Conservation (phyloP, 805 yeast species). For the Wickerhamomyces bisporus region DNA sequence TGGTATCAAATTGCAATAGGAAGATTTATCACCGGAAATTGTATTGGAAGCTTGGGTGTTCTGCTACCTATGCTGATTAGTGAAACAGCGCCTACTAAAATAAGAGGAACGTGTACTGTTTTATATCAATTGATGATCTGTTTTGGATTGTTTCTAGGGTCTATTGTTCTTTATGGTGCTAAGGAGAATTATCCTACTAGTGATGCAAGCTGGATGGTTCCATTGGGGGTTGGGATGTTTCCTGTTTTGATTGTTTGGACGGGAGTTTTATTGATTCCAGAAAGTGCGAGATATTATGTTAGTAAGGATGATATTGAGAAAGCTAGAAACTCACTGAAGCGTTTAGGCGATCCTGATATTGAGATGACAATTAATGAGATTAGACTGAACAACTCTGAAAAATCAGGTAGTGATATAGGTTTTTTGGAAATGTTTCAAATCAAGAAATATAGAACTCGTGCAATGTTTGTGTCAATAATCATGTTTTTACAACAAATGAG, state of each 20-base stretch:
- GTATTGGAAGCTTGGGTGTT: slow-evolving; percentile 71
- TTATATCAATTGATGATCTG: slow-evolving; percentile 62
- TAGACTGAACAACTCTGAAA: slow-evolving; percentile 7
- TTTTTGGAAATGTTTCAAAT: slow-evolving; percentile 42
- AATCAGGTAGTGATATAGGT: slow-evolving; percentile 29
- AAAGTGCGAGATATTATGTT: slow-evolving; percentile 58
- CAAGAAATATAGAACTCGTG: slow-evolving; percentile 26
- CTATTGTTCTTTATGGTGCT: slow-evolving; percentile 56
- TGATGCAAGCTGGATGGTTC: slow-evolving; percentile 64
- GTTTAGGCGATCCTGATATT: slow-evolving; percentile 41
- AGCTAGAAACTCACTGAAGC: slow-evolving; percentile 49
- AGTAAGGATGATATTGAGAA: slow-evolving; percentile 43
- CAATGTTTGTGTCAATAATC: slow-evolving; percentile 49
- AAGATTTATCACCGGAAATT: slow-evolving; percentile 63
- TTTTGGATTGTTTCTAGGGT: slow-evolving; percentile 62
- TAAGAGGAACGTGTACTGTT: slow-evolving; percentile 65
- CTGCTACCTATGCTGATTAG: slow-evolving; percentile 66
- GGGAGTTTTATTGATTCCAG: slow-evolving; percentile 67
- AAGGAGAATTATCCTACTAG: slow-evolving; percentile 27
- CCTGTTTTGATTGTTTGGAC: slow-evolving; percentile 41
- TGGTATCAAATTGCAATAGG: slow-evolving; percentile 68
- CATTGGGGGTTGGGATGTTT: slow-evolving; percentile 44
- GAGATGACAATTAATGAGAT: slow-evolving; percentile 8
- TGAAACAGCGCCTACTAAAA: slow-evolving; percentile 59
- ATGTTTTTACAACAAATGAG: slow-evolving; percentile 59